Evolutionary conservation across 2,329 filamentous ascomycete species (phyloP), one percentile per base, ranked within the genome.

Genomic region (Salinomyces thailandicus): DNA sequence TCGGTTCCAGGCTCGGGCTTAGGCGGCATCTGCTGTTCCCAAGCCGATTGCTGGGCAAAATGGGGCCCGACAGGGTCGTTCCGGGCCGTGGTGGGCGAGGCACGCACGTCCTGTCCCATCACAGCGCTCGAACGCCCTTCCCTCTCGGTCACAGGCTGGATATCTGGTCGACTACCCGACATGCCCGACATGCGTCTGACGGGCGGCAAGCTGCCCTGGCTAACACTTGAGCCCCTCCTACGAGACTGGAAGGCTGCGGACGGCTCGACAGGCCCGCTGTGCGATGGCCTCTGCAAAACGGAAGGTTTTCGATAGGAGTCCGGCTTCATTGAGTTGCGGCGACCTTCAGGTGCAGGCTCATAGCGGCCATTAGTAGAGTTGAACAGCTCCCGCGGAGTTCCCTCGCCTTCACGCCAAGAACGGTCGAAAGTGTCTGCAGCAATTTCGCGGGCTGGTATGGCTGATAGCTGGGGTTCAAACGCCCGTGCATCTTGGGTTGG

Each of bases 361-460:
- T 94, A 93, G 34, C 85, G 80, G 13, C 89, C 89, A 36, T 85
- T 94, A 37, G 93, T 82, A n/a, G 89, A 93, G 57, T 96, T 95
- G 64, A 79, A 96, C 0, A 96, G 68, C 58, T 96, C 87, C 38
- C 83, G 72, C 43, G 75, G 78, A 8, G 72, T 68, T 38, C 73
- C 68, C 4, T 78, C 73, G 43, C 51, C 47, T 32, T 94, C 85
- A 51, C 82, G 74, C 79, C 84, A 93, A 20, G 80, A 76, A 44
- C 91, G 75, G 57, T 81, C 93, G 54, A 95, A 96, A 47, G 94
- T 89, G 58, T 96, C 91, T 0, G 87, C 83, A 5, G 86, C 85
- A 45, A 95, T 93, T 56, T 96, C 87, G 53, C 85, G 85, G 0
- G 81, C 72, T 16, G 68, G 66, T 11, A 14, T 68, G 13, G 68